Evolutionary conservation across 768 basidiomycete species (phyloP).

Genomic region (Xerocomellus chrysenteron): DNA sequence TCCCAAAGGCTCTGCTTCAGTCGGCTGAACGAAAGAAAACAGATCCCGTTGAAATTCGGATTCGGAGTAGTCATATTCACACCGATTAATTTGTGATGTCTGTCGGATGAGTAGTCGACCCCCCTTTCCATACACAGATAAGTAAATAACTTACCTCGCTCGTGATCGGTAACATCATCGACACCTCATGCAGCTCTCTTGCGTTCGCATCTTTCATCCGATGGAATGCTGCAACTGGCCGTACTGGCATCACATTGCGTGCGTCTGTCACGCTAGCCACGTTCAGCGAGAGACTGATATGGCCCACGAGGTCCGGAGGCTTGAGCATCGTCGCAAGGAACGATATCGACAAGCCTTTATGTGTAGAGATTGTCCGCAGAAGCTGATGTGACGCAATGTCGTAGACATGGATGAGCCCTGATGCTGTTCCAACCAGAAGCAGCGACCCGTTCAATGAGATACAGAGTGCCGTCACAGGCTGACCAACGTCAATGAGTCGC

Average conservation of each 20-base stretch:
- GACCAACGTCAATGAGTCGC: conserved; percentile 66
- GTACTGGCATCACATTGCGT: conserved; percentile 63
- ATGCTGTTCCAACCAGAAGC: conserved; percentile 77
- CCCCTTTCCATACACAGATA: not conserved
- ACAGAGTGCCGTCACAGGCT: conserved; percentile 68
- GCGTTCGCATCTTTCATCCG: conserved; percentile 65
- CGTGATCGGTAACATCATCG: conserved; percentile 55
- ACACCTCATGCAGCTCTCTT: conserved; percentile 69
- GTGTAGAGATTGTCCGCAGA: conserved; percentile 74
- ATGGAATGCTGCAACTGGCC: conserved; percentile 68
- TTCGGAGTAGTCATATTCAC: conserved; percentile 40
- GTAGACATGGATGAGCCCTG: conserved; percentile 75
- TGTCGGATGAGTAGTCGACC: not conserved
- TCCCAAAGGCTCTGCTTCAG: conserved; percentile 26
- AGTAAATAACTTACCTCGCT: conserved; percentile 35
- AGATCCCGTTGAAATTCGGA: conserved; percentile 67
- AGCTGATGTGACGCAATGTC: conserved; percentile 90
- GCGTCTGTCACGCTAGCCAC: conserved; percentile 35
- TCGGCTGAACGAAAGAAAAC: conserved; percentile 58
- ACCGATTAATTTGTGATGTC: conserved; percentile 17
- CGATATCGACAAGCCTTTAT: conserved; percentile 68
- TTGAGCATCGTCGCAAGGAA: conserved; percentile 76
- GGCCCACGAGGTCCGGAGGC: conserved; percentile 85
- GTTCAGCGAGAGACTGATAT: conserved; percentile 56
- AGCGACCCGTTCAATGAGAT: conserved; percentile 78